These are phyloP conservation scores for Camelina laxa DNA, from an alignment of 345 rosid genomes.

Conservation along the genomic window DNA sequence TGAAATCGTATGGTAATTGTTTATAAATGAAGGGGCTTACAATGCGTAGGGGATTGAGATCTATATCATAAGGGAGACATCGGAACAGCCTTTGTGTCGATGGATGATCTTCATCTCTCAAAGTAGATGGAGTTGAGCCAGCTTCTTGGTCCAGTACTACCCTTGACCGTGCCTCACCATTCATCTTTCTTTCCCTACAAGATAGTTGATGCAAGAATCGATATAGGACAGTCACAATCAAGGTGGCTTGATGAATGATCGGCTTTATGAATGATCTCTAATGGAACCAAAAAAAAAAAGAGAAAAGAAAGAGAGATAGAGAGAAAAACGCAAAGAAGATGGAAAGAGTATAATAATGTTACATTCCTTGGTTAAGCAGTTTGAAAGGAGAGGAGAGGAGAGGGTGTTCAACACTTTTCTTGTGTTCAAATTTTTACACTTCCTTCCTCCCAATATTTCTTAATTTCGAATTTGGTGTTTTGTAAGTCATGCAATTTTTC, in stretches of 20 bases:
- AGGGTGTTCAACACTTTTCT: slow-evolving; percentile 49
- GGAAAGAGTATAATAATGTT: slow-evolving; percentile 31
- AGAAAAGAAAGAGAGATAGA: slow-evolving; percentile 1
- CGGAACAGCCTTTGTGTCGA: slow-evolving; percentile 32
- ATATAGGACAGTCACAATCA: neutral
- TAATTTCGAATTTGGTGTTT: slow-evolving; percentile 18
- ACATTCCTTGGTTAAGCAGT: slow-evolving; percentile 43
- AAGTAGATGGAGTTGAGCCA: slow-evolving; percentile 44
- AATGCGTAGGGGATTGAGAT: slow-evolving; percentile 63
- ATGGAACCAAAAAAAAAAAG: neutral
- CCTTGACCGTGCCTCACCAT: slow-evolving; percentile 44
- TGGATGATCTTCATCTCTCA: slow-evolving; percentile 34
- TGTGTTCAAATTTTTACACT: slow-evolving; percentile 42
- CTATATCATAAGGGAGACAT: slow-evolving; percentile 40
- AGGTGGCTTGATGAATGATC: slow-evolving; percentile 4
- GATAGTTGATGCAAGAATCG: slow-evolving; percentile 34
- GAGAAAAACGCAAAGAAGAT: slow-evolving; percentile 52
- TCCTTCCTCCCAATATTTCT: slow-evolving; percentile 28
- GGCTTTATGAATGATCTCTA: slow-evolving; percentile 20
- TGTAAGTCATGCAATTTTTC: slow-evolving; percentile 20
- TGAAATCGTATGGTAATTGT: neutral
- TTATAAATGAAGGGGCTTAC: slow-evolving; percentile 45
- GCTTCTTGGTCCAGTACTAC: slow-evolving; percentile 49
- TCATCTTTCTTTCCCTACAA: slow-evolving; percentile 39
- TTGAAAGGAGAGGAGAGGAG: slow-evolving; percentile 38